Conservation (phyloP, 176 grass and related monocot genomes). For the Cenchrus americanus region DNA sequence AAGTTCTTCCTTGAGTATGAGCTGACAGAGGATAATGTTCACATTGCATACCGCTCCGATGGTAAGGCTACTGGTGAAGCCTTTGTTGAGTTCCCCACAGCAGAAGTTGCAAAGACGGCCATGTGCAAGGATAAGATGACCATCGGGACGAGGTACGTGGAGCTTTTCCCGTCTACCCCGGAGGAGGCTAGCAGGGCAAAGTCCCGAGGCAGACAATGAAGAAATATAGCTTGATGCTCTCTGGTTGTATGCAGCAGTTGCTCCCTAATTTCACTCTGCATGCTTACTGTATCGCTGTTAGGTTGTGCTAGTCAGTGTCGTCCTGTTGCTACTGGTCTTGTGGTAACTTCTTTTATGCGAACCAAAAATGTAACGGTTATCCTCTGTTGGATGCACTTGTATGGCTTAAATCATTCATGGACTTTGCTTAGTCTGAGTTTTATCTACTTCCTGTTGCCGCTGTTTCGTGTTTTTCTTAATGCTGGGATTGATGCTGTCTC, state of each 20-base stretch:
- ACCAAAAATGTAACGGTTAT: slow-evolving; percentile 19
- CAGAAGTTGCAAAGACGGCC: slow-evolving; percentile 75
- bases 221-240: not conserved
- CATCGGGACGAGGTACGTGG: slow-evolving; percentile 84
- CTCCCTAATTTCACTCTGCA: not conserved
- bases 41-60: slow-evolving; percentile 65
- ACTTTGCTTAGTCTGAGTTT: not conserved
- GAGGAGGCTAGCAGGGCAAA: slow-evolving; percentile 71
- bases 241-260: slow-evolving; percentile 10
- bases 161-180: slow-evolving; percentile 76
- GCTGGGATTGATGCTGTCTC: too few species aligned
- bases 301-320: slow-evolving; percentile 27
- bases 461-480: not conserved
- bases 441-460: not conserved
- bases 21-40: slow-evolving; percentile 71
- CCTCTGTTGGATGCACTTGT: not conserved
- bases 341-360: slow-evolving; percentile 25
- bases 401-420: slow-evolving; percentile 11
- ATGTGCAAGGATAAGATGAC: slow-evolving; percentile 99
- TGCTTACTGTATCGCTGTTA: slow-evolving; percentile 15
- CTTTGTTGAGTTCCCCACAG: slow-evolving; percentile 74
- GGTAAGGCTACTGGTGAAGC: slow-evolving; percentile 86
- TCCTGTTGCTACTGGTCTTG: slow-evolving; percentile 12
- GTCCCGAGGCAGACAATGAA: slow-evolving; percentile 67
- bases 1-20: slow-evolving; percentile 85